These are phyloP conservation scores for Penicillium brevicompactum DNA, from an alignment of 2,329 filamentous ascomycete species.

Conservation along the genomic window DNA sequence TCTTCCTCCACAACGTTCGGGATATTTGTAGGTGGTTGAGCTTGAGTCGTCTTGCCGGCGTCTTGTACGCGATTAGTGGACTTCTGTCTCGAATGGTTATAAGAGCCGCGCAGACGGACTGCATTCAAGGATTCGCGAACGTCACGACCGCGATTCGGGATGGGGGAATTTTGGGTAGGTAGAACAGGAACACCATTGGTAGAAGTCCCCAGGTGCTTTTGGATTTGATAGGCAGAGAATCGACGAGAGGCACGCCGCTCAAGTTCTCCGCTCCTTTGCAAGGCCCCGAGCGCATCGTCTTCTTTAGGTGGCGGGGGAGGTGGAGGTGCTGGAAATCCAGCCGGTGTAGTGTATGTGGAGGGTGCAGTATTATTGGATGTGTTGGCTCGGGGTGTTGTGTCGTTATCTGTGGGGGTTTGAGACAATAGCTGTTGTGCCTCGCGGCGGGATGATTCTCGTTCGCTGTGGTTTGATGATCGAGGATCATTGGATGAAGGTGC, in stretches of 20 bases:
- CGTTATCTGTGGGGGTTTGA: constrained; percentile 69
- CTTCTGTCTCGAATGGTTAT: constrained; percentile 54
- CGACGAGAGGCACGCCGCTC: constrained; percentile 89
- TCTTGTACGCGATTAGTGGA: constrained; percentile 58
- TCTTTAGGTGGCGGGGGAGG: constrained; percentile 80
- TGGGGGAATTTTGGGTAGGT: constrained; percentile 56
- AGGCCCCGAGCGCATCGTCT: constrained; percentile 84
- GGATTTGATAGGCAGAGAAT: constrained; percentile 96
- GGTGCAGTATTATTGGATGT: constrained; percentile 25
- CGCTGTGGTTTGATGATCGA: constrained; percentile 35
- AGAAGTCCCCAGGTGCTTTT: constrained; percentile 82
- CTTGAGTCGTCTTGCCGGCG: constrained; percentile 53
- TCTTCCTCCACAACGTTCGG: constrained; percentile 62
- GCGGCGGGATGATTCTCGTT: constrained; percentile 43
- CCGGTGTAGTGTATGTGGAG: constrained; percentile 21
- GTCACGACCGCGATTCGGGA: constrained; percentile 74
- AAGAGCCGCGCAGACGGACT: constrained; percentile 62
- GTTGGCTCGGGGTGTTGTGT: constrained; percentile 36
- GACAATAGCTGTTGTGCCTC: constrained; percentile 41
- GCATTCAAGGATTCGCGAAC: constrained; percentile 81
- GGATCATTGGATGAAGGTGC: constrained; percentile 28
- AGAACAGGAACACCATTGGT: constrained; percentile 84
- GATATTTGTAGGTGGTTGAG: constrained; percentile 53
- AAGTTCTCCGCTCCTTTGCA: constrained; percentile 89
- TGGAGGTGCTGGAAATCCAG: constrained; percentile 60